Base-by-base conservation (phyloP, 2,329 filamentous ascomycete genomes). In the Nothopassalora personata region DNA sequence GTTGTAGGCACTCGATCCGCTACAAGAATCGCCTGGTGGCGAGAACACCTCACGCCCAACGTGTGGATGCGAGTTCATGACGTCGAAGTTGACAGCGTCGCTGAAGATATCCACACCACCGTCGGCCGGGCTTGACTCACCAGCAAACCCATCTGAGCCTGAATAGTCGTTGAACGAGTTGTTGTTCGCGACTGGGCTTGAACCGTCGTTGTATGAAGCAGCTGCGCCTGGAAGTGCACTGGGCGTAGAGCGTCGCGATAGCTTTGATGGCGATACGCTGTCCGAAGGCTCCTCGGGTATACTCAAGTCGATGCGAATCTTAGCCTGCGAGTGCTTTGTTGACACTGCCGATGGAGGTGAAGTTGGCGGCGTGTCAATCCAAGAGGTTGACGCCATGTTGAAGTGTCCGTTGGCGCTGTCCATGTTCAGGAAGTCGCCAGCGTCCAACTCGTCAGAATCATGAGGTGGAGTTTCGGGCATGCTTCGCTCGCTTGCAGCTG, bases 391-490 rank as follows among this genome's bases (percentile, higher is more conserved):
- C 13, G 60, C 63, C 45, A 56, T 58, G 57, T 65, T 64, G 60
- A 65, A 67, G 13, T 65, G 61, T 27, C 62, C 60, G 54, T 62
- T 63, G 45, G 63, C 61, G 39, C 58, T 56, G 53, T 63, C 60
- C 61, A 72, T 65, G 43, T 68, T 64, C 30, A 69, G 58, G 58
- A 72, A 70, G 59, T 67, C 67, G 58, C 64, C 61, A 15, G 68
- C 66, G 46, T 67, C 66, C 63, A 70, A 63, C 30, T 60, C 64
- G 58, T 69, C 68, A 28, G 64, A 66, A 49, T 66, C 65, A 45
- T 68, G 67, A 53, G 67, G 67, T 43, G 70, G 70, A 45, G 70
- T 72, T 34, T 67, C 64, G 18, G 70, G 70, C 63, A 71, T 67
- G 64, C 68, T 69, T 61, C 64, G 64, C 45, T 70, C 70, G 54